Evolutionary conservation across 1,284 basidiomycete species (phyloP), one percentile per base, ranked within the genome.

Genomic region (Ganoderma sinense): DNA sequence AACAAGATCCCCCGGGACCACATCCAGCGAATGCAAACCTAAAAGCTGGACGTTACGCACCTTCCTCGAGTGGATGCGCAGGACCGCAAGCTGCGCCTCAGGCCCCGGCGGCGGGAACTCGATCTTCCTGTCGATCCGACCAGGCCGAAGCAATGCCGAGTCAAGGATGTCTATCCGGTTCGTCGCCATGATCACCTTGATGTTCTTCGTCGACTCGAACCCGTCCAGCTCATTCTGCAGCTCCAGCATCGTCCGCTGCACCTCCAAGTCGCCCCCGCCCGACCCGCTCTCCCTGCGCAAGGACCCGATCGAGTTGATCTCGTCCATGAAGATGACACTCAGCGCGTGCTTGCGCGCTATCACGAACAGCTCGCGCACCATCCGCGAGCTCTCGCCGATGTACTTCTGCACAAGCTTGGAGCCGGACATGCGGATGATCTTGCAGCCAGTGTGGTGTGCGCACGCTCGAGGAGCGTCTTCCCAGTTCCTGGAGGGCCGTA

Each of bases 281-380:
- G 94, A 94, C 13, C 95, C 94, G 75, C 94, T 91, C 76, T 97
- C 96, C 31, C 97, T 96, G 79, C 97, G 85, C 68, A 95, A 97
- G 71, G 94, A 96, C 66, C 97, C 97, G 78, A 99, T 99, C 29
- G 95, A 97, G 84, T 99, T 97, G 75, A 99, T 99, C 82, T 99
- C 97, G 83, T 99, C 97, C 96, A 99, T 99, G 86, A 99, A 99
- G 80, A 99, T 98, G 84, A 99, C 99, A 80, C 93, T 95, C n/a
- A 97, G 97, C 33, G 97, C 97, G 80, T 99, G 97, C 81, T 99
- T 97, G 74, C 97, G 85, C 2, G 98, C 97, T 97, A 99, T 99
- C 73, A 99, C 96, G 86, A 99, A 99, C 67, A 99, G 84, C 84
- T 99, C 97, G 71, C 97, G 89, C 51, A 98, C 97, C 96, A 97